Evolutionary conservation across 352 stramenopile genomes (phyloP).

Genomic region (Phytophthora tentaculata): DNA sequence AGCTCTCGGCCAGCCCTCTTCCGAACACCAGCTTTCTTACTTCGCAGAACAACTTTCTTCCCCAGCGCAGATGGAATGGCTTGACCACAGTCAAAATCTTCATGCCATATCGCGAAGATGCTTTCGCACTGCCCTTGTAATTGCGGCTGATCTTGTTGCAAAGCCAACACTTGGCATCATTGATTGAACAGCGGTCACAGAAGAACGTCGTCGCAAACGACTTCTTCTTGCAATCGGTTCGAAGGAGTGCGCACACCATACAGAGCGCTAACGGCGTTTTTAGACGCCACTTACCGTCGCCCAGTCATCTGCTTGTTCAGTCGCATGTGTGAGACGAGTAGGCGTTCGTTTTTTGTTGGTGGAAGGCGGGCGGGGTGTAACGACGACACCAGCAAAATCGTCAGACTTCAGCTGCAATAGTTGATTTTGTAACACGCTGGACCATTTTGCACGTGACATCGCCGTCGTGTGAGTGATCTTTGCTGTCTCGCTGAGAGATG

Average conservation of each 20-base stretch:
- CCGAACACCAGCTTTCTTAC: no score
- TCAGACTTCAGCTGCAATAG: not conserved
- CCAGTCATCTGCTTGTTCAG: not conserved
- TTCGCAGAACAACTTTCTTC: no score
- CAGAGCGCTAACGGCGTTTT: not conserved
- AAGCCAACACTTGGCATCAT: constrained; percentile 1
- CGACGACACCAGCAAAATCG: not conserved
- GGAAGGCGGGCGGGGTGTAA: not conserved
- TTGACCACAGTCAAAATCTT: no score
- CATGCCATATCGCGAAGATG: no score
- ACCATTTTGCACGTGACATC: not conserved
- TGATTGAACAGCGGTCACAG: not conserved
- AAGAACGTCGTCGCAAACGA: not conserved
- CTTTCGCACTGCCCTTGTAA: not conserved
- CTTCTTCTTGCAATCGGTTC: not conserved
- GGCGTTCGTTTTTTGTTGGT: not conserved
- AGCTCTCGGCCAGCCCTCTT: no score
- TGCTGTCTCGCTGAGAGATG: not conserved
- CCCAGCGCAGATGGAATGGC: no score
- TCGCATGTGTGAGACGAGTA: not conserved
- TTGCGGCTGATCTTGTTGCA: not conserved
- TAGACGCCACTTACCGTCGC: not conserved
- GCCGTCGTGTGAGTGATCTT: not conserved
- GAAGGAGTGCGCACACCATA: not conserved
- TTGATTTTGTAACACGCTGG: not conserved